Evolutionary conservation across 2,329 filamentous ascomycete species (phyloP), one percentile per base, ranked within the genome.

Genomic region (Fusarium buharicum): DNA sequence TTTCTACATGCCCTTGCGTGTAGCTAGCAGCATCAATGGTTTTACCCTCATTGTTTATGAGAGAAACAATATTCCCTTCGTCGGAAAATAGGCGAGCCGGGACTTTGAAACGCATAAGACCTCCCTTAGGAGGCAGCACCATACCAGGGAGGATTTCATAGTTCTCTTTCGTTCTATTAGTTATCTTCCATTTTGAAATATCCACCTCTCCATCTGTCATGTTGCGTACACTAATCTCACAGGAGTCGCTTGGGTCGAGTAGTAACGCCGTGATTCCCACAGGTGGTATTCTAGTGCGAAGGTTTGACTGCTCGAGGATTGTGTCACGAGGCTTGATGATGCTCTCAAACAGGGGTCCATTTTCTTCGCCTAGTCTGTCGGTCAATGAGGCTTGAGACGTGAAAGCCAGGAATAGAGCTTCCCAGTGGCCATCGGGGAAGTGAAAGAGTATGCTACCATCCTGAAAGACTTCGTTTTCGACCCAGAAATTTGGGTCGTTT

Each of bases 371-470:
- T 17, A 14, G 10, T 13, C 18, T 6, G 8, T 28, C 14, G 30
- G 16, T 22, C 3, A 14, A 13, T 10, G 18, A 4, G 17, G 53
- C 27, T 28, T 62, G 53, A 7, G 53, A 58, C 10, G 58, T 44
- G 48, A 64, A 62, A 20, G 43, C 50, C 12, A 60, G 47, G 31
- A 62, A 54, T 18, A 59, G 45, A 4, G 47, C 50, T 33, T 61
- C 58, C 43, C 46, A 64, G 17, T 45, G 47, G 9, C 34, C 48
- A 39, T 62, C 54, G 6, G 28, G 31, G 36, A 53, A 64, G 34
- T 59, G 33, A 12, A 64, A 12, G 38, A 55, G 27, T 10, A 58
- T 14, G 9, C 61, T 53, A 8, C 53, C 61, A 14, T 64, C 61
- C 27, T 61, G 47, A 12, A 40, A 31, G 5, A n/a, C 45, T 4